phyloP scores from a whole-genome alignment of 106 monocot species.

The Amphibolis antarctica region DNA sequence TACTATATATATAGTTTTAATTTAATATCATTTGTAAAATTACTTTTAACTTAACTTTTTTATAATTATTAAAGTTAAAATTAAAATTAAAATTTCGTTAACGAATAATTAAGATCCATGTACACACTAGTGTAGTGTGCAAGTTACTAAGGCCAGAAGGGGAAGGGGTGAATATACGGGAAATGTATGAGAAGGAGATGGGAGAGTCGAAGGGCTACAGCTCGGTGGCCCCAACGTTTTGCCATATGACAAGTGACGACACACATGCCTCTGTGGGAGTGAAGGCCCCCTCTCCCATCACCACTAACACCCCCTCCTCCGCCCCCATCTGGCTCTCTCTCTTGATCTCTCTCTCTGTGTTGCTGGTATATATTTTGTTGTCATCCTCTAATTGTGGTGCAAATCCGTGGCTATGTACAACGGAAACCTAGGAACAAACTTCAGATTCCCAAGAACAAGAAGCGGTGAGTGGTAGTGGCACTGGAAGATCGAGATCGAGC shows the following conservation, averaged over 20 bases:
- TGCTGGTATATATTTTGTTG: background rate
- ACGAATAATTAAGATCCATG: no score
- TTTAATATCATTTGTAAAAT: no score
- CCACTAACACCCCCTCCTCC: background rate
- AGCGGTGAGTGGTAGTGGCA: background rate
- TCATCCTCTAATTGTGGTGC: background rate
- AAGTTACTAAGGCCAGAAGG: background rate
- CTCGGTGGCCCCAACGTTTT: conserved; percentile 43
- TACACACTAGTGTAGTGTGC: background rate
- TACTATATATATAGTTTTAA: no score
- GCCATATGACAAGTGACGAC: conserved; percentile 24
- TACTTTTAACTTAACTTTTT: no score
- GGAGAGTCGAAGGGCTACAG: conserved; percentile 23
- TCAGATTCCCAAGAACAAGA: background rate
- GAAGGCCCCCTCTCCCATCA: background rate
- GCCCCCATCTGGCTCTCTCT: background rate
- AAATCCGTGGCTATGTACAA: background rate
- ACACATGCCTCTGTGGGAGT: conserved; percentile 17
- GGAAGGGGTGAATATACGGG: background rate
- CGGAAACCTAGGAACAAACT: background rate
- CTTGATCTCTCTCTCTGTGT: background rate
- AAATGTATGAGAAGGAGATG: background rate
- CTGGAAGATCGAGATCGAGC: background rate
- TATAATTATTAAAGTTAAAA: no score
- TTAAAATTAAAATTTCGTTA: no score